phyloP scores from a whole-genome alignment of 768 basidiomycete species.

The Mycena olivaceomarginata region DNA sequence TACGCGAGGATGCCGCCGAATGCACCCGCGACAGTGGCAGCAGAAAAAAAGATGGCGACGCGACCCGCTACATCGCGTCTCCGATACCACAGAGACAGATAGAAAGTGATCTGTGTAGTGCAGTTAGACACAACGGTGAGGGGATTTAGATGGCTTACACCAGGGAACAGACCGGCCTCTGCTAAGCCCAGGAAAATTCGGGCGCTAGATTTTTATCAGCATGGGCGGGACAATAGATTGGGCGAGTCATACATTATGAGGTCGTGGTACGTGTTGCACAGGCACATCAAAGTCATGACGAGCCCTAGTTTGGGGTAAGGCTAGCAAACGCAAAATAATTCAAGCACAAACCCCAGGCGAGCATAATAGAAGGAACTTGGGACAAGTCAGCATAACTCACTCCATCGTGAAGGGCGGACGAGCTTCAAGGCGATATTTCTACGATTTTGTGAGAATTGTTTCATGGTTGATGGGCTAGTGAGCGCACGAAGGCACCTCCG shows the following conservation, averaged over 20 bases:
- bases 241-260: conserved; percentile 46
- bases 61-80: conserved; percentile 69
- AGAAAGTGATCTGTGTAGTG: conserved; percentile 60
- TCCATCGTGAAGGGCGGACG: conserved; percentile 52
- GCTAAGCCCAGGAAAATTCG: conserved; percentile 63
- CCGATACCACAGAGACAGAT: conserved; percentile 78
- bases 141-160: conserved; percentile 46
- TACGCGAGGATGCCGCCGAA: conserved; percentile 71
- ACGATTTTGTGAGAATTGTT: background rate
- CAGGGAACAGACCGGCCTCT: conserved; percentile 62
- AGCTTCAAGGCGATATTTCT: conserved; percentile 54
- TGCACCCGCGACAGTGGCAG: conserved; percentile 52
- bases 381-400: conserved; percentile 34
- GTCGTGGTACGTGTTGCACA: conserved; percentile 50
- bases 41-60: conserved; percentile 43
- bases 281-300: conserved; percentile 54
- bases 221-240: background rate
- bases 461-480: background rate
- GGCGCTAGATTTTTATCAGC: conserved; percentile 47
- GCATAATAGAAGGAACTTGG: conserved; percentile 51
- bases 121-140: background rate
- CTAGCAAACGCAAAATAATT: background rate
- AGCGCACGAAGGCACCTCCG: conserved; percentile 53
- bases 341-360: conserved; percentile 48
- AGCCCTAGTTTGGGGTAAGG: conserved; percentile 39